Evolutionary conservation across 768 basidiomycete genomes (phyloP).

Genomic region (Leccinum fibrillosum): DNA sequence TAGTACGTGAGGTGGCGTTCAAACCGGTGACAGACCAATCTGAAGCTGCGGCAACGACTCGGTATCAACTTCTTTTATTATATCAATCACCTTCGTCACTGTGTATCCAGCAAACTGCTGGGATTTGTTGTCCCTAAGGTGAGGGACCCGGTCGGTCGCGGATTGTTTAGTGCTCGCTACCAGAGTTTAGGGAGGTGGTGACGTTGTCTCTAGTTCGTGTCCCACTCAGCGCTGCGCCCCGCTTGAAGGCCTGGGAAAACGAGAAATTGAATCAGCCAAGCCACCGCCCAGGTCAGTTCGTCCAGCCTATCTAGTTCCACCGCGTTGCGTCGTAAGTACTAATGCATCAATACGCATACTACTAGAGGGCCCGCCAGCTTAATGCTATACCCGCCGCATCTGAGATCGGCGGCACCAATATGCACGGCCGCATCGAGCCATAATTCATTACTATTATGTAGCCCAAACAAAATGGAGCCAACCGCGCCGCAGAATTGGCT

Average conservation of each 20-base stretch:
- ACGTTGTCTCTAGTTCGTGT: background rate
- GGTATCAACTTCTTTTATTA: background rate
- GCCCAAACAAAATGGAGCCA: background rate
- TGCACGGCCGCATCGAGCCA: background rate
- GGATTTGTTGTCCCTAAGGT: background rate
- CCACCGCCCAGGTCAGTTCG: background rate
- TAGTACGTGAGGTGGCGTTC: background rate
- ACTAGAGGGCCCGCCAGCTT: background rate
- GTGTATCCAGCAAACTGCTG: background rate
- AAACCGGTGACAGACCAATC: background rate
- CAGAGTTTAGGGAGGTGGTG: background rate
- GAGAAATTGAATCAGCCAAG: background rate
- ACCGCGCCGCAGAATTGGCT: background rate
- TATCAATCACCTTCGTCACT: background rate
- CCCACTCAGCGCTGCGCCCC: background rate
- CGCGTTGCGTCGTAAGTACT: background rate
- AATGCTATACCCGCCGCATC: background rate
- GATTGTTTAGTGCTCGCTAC: no score
- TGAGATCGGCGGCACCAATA: background rate
- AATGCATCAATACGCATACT: no score
- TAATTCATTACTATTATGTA: background rate
- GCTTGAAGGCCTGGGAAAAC: background rate
- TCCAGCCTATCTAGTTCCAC: background rate
- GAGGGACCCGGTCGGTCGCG: no score
- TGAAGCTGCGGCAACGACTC: background rate